phyloP scores from a whole-genome alignment of 768 basidiomycete species.

The Cystofilobasidium bisporidii region DNA sequence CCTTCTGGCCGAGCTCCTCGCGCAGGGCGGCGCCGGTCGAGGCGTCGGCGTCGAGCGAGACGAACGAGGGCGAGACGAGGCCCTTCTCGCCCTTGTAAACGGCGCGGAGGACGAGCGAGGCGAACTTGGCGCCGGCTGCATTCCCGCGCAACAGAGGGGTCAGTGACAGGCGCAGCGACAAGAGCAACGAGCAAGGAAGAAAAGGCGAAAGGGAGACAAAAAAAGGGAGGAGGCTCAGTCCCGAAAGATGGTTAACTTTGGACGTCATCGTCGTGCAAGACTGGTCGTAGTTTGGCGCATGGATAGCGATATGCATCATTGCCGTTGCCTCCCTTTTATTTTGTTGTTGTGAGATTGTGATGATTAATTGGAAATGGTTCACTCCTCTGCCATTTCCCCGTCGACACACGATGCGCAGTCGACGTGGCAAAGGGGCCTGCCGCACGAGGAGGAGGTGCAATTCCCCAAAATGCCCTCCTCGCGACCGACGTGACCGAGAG shows the following conservation, averaged over 20 bases:
- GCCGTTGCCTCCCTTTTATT: no score
- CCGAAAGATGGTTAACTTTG: slow-evolving; percentile 11
- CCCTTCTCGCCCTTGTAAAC: slow-evolving; percentile 81
- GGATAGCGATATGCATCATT: slow-evolving; percentile 5
- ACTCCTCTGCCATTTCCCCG: neutral
- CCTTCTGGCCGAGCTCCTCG: slow-evolving; percentile 66
- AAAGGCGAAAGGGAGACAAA: neutral
- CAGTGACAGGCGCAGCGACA: neutral
- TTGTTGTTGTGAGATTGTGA: neutral
- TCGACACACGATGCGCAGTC: neutral
- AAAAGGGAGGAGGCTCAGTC: slow-evolving; percentile 8
- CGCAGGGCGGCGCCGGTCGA: slow-evolving; percentile 62
- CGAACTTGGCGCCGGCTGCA: slow-evolving; percentile 72
- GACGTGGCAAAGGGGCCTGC: neutral
- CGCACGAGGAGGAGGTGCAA: neutral
- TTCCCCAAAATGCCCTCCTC: neutral
- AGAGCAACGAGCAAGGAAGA: neutral
- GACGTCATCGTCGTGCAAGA: neutral
- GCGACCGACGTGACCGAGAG: neutral
- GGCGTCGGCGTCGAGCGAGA: slow-evolving; percentile 56
- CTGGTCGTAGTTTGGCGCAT: neutral
- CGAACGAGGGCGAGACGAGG: slow-evolving; percentile 72
- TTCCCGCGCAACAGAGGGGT: neutral
- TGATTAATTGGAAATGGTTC: no score
- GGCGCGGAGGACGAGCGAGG: slow-evolving; percentile 45